A percentile compares a stretch with the other conserved stretches of the same genome.
Conservation (phyloP, 2,329 filamentous ascomycete species). For the Xenosphaeropsis pyriputrescens region DNA sequence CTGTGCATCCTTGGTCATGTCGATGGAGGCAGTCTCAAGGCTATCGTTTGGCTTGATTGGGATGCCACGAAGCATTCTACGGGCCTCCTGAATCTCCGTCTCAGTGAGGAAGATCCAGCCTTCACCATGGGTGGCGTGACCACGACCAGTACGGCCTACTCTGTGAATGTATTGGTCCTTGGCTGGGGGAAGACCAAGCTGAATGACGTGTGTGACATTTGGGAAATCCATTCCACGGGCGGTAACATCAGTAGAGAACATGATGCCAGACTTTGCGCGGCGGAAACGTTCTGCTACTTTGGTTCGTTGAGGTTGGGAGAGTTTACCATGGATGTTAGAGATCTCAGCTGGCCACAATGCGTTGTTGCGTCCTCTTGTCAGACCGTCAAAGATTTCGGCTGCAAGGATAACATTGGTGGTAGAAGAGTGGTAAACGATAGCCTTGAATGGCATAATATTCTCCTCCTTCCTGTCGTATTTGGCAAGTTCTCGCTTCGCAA, state of each 20-base stretch:
- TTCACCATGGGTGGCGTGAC: conserved; percentile 50
- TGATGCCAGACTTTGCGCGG: conserved; percentile 38
- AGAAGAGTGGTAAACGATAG: conserved; percentile 79
- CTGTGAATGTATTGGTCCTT: conserved; percentile 65
- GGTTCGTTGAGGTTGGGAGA: conserved; percentile 58
- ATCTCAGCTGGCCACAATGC: conserved; percentile 14
- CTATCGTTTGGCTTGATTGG: conserved; percentile 13
- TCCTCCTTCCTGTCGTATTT: conserved; percentile 4
- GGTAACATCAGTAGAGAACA: conserved; percentile 70
- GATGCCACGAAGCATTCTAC: conserved; percentile 11
- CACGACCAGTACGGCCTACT: conserved; percentile 62
- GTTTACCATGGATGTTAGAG: conserved; percentile 59
- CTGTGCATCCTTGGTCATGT: conserved; percentile 19
- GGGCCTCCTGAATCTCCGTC: conserved; percentile 7
- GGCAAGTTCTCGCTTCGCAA: conserved; percentile 22
- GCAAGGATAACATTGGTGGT: conserved; percentile 58
- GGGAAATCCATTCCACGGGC: conserved; percentile 77
- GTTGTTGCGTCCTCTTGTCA: conserved; percentile 8
- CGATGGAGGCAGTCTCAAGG: conserved; percentile 12
- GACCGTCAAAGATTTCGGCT: conserved; percentile 32
- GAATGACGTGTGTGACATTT: conserved; percentile 63
- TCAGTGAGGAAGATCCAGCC: conserved; percentile 25
- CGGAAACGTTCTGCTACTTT: conserved; percentile 61
- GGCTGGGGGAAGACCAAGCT: conserved; percentile 48
- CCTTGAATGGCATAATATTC: conserved; percentile 52